A percentile compares a stretch with the other conserved stretches of the same genome.
phyloP scores from a whole-genome alignment of 768 basidiomycete species.

The Tephrocybe sp. region DNA sequence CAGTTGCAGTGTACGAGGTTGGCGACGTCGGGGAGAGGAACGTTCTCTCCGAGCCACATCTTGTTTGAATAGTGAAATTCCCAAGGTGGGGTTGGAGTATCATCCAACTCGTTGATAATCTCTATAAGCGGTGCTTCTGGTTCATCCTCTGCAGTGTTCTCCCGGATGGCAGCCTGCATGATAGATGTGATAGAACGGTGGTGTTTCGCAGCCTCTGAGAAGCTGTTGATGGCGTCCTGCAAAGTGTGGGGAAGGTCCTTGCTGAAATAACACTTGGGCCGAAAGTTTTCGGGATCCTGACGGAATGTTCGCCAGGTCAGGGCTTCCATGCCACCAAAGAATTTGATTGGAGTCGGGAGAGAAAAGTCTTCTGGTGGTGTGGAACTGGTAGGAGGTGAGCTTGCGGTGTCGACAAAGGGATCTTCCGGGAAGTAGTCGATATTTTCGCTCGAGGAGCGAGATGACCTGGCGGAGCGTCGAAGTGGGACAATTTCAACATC shows the following conservation, averaged over 20 bases:
- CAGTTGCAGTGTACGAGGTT: constrained; percentile 71
- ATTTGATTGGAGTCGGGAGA: constrained; percentile 5
- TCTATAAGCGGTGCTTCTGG: constrained; percentile 65
- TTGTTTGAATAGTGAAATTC: constrained; percentile 87
- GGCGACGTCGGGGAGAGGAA: constrained; percentile 61
- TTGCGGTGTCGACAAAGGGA: neutral
- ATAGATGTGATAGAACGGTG: constrained; percentile 46
- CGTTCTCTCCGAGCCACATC: constrained; percentile 69
- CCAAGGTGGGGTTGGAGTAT: constrained; percentile 71
- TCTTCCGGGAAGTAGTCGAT: constrained; percentile 4
- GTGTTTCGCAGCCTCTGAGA: constrained; percentile 37
- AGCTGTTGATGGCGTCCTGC: constrained; percentile 64
- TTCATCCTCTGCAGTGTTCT: constrained; percentile 66
- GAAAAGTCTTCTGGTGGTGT: constrained; percentile 11
- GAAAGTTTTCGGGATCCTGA: constrained; percentile 30
- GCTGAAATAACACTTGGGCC: constrained; percentile 32
- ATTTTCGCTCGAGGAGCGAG: constrained; percentile 14
- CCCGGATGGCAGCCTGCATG: constrained; percentile 63
- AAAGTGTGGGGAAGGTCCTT: constrained; percentile 59
- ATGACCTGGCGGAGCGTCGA: constrained; percentile 14
- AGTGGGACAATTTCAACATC: neutral
- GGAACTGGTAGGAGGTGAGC: constrained; percentile 10
- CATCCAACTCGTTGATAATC: constrained; percentile 66
- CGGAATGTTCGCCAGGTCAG: constrained; percentile 38
- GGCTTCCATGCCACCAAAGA: constrained; percentile 32